phyloP scores from a whole-genome alignment of 2,329 filamentous ascomycete genomes.

The Penicillium sp. region DNA sequence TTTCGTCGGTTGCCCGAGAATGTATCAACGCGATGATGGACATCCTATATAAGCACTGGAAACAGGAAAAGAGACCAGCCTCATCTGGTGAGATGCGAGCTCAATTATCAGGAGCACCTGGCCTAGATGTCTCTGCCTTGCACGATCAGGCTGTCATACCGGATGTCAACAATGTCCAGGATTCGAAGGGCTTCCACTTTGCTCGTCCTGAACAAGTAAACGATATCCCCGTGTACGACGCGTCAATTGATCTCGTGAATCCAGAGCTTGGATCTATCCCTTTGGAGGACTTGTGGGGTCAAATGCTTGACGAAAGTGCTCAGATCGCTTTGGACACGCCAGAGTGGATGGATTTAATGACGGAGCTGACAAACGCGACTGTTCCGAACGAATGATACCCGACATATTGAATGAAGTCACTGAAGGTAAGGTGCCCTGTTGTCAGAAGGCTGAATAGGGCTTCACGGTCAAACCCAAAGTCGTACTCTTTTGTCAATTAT shows the following conservation, averaged over 20 bases:
- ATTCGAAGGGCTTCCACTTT: neutral
- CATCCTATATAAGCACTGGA: slow-evolving; percentile 40
- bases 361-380: slow-evolving; percentile 32
- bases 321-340: slow-evolving; percentile 28
- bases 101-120: neutral
- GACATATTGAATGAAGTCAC: neutral
- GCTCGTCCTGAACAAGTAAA: neutral
- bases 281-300: slow-evolving; percentile 39
- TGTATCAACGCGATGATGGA: slow-evolving; percentile 46
- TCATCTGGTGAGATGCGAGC: neutral
- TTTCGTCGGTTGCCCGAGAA: slow-evolving; percentile 36
- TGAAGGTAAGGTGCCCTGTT: slow-evolving; percentile 68
- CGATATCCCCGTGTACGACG: neutral
- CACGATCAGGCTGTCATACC: neutral
- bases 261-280: slow-evolving; percentile 13
- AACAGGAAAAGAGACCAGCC: slow-evolving; percentile 16
- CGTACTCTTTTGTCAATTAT: slow-evolving; percentile 77
- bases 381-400: slow-evolving; percentile 23
- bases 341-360: slow-evolving; percentile 38
- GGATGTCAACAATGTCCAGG: neutral
- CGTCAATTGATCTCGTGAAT: neutral
- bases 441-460: slow-evolving; percentile 60
- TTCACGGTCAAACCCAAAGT: slow-evolving; percentile 85
- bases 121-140: neutral
- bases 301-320: slow-evolving; percentile 35